Evolutionary conservation across 2,329 filamentous ascomycete genomes (phyloP), one percentile per base, ranked within the genome.

Genomic region (Daldinia eschscholtzii): DNA sequence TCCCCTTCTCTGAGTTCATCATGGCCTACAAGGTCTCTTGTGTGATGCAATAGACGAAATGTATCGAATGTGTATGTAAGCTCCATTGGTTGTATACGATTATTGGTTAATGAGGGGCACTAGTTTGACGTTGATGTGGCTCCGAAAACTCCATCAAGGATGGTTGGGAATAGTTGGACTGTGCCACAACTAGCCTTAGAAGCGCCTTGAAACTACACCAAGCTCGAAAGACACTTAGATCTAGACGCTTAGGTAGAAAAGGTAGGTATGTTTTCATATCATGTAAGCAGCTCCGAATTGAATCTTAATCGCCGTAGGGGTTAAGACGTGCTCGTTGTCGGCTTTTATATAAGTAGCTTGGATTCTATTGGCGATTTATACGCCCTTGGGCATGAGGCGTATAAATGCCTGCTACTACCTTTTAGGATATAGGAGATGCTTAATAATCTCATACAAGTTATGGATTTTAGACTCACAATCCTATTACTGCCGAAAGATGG

Each of bases 371-470:
- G 46, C 46, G 26, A 30, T 9, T 2, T 18, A 50, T 23, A 23
- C 23, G 23, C 13, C 15, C 44, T n/a, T 48, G 4, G 26, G 15
- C 3, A 13, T 28, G 13, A n/a, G 44, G 44, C 23, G 26, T 50
- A 28, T 12, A 50, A 30, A 12, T 28, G 13, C 13, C 23, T 13
- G 23, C 13, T 15, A 28, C 23, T 28, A 23, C 23, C 6, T 30
- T 28, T 50, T 23, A n/a, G 44, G 44, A 28, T n/a, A 50, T 50
- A 50, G 44, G 44, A 30, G 44, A 50, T 50, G 44, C 46, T 50
- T 15, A 50, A 50, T 50, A 50, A 50, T 50, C n/a, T 4, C 15
- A 30, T 30, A 18, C 15, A 0, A 10, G 3, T n/a, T 30, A 28
- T 23, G 0, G n/a, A n/a, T 6, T 30, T 30, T 7, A n/a, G 9